Conservation (phyloP, 2,329 filamentous ascomycete genomes). For the Exophiala oligosperma region DNA sequence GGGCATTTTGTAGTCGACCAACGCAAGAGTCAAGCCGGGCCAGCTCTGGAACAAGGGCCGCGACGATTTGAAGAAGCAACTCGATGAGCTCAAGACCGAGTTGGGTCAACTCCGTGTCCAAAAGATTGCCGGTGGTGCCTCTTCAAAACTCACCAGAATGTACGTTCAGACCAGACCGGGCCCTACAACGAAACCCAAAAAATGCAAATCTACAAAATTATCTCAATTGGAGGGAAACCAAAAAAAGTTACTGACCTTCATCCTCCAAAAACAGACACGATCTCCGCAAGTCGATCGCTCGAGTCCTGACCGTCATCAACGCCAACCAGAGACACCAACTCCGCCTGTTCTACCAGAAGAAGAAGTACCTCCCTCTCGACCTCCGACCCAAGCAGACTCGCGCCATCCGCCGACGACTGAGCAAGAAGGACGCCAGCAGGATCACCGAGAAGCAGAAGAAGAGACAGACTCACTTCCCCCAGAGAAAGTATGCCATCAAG, state of each 20-base stretch:
- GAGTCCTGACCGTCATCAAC: constrained; percentile 99
- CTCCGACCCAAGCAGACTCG: constrained; percentile 98
- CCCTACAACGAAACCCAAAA: too few relatives aligned
- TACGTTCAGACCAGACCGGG: constrained; percentile 52
- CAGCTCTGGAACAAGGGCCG: constrained; percentile 99
- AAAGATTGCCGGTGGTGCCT: constrained; percentile 87
- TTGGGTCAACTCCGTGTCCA: constrained; percentile 95
- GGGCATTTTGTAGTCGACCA: constrained; percentile 50
- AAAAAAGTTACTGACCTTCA: background rate
- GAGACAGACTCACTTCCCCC: constrained; percentile 92
- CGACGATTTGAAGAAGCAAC: constrained; percentile 94
- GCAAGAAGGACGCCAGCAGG: constrained; percentile 81
- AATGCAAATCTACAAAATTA: too few relatives aligned
- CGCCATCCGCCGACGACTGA: constrained; percentile 93
- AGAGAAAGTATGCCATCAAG: constrained; percentile 99
- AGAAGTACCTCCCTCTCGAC: constrained; percentile 99
- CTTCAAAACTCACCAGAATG: constrained; percentile 97
- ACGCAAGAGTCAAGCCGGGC: constrained; percentile 83
- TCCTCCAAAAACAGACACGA: constrained; percentile 69
- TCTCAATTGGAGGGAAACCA: too few relatives aligned
- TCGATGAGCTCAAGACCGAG: constrained; percentile 93
- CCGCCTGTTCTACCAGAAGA: constrained; percentile 99
- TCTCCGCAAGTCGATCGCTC: constrained; percentile 98
- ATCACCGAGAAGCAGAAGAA: constrained; percentile 95
- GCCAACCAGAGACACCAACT: constrained; percentile 98